Evolutionary conservation across 768 basidiomycete genomes (phyloP).

Genomic region (Mrakia hoshinonis): DNA sequence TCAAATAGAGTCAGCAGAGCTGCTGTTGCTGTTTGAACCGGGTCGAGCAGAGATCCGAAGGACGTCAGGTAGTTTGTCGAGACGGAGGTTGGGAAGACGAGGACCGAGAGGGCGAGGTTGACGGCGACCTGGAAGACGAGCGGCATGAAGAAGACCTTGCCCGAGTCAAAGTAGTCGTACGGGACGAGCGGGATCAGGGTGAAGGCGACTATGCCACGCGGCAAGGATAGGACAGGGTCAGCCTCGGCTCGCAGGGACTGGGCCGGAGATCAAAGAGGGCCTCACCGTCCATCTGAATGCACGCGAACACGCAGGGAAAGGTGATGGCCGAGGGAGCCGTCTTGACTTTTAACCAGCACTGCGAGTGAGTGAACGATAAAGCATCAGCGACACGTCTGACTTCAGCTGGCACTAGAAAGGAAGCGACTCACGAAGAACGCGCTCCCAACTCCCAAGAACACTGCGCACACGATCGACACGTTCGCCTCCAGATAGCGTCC

Average conservation of each 20-base stretch:
- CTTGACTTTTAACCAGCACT: constrained; percentile 27
- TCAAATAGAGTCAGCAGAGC: constrained; percentile 1
- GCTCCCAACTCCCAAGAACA: constrained; percentile 22
- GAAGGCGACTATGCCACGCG: constrained; percentile 24
- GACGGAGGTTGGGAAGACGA: constrained; percentile 27
- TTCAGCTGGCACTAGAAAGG: not conserved
- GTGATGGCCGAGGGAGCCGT: constrained; percentile 26
- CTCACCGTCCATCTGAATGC: not conserved
- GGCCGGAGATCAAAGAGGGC: not conserved
- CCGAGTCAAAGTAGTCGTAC: constrained; percentile 22
- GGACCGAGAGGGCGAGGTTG: not conserved
- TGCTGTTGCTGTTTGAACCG: not conserved
- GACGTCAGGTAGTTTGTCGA: constrained; percentile 5
- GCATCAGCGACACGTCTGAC: not conserved
- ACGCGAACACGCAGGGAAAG: constrained; percentile 21
- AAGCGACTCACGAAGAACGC: constrained; percentile 18
- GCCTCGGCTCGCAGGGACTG: too few relatives aligned
- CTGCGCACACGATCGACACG: constrained; percentile 27
- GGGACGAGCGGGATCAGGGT: constrained; percentile 28
- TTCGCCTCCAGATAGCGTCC: constrained; percentile 26
- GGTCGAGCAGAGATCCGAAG: constrained; percentile 2
- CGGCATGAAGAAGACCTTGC: constrained; percentile 17
- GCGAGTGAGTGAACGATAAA: not conserved
- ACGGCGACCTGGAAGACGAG: constrained; percentile 24
- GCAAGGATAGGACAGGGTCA: not conserved